Conservation (phyloP, 73 alveolate species). For the Stentor roeselii region DNA sequence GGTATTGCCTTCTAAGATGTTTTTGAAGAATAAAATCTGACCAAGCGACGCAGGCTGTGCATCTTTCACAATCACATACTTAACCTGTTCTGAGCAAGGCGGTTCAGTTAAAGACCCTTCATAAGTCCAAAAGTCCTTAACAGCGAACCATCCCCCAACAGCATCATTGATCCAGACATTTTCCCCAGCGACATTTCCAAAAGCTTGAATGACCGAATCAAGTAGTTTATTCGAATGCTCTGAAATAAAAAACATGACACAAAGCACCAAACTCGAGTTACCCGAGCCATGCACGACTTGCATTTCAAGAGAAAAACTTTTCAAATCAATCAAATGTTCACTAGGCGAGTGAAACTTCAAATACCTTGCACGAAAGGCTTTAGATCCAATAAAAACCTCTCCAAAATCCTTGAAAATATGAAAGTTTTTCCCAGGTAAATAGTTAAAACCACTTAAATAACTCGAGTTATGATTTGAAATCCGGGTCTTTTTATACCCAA, state of each 20-base stretch:
- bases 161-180: background rate
- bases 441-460: background rate
- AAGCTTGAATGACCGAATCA: background rate
- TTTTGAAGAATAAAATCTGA: background rate
- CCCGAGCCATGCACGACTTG: conserved; percentile 62
- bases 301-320: conserved; percentile 72
- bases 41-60: background rate
- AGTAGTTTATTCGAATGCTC: background rate
- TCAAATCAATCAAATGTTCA: conserved; percentile 75
- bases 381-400: background rate
- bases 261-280: background rate
- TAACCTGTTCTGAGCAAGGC: conserved; percentile 76
- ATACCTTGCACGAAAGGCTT: conserved; percentile 4
- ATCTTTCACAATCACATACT: conserved; percentile 58
- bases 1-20: background rate
- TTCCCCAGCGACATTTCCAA: background rate
- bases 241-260: background rate
- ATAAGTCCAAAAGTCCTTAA: conserved; percentile 53
- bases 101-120: conserved; percentile 78
- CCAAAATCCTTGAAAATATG: background rate
- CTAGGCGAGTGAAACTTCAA: conserved; percentile 84
- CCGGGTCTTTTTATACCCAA: background rate
- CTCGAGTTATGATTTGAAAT: background rate
- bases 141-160: background rate
- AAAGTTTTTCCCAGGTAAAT: background rate